A percentile compares a stretch with the other conserved stretches of the same genome.
phyloP scores from a whole-genome alignment of 1,284 basidiomycete genomes.

The Cryptococcus wingfieldii region DNA sequence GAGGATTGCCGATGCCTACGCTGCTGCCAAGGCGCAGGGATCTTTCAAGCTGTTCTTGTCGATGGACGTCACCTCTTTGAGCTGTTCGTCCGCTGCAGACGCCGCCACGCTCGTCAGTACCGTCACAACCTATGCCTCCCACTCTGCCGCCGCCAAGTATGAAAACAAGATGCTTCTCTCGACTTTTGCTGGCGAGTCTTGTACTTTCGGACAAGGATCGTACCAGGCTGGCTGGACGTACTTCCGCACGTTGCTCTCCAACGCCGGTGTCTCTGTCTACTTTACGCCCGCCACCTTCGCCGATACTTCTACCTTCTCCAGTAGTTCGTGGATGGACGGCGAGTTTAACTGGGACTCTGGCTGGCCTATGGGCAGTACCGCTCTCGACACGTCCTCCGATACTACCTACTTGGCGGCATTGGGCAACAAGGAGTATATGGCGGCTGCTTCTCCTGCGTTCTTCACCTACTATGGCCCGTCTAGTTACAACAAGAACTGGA shows the following conservation, averaged over 20 bases:
- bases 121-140: constrained; percentile 57
- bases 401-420: constrained; percentile 29
- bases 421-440: constrained; percentile 43
- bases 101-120: constrained; percentile 56
- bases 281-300: constrained; percentile 49
- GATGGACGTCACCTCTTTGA: constrained; percentile 44
- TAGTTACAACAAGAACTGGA: constrained; percentile 48
- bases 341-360: constrained; percentile 51
- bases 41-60: constrained; percentile 71
- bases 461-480: constrained; percentile 44
- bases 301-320: constrained; percentile 27
- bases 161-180: constrained; percentile 60
- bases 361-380: constrained; percentile 46
- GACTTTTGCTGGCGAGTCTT: constrained; percentile 70
- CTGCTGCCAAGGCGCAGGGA: constrained; percentile 42
- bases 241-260: constrained; percentile 17
- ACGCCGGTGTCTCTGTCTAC: constrained; percentile 22
- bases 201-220: constrained; percentile 60
- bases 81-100: constrained; percentile 58
- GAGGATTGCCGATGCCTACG: constrained; percentile 63
- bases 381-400: constrained; percentile 32
- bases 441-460: constrained; percentile 45
- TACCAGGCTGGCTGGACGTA: constrained; percentile 33
- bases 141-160: constrained; percentile 63
- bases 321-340: constrained; percentile 43